A percentile compares a stretch with the other conserved stretches of the same genome.
phyloP scores from a whole-genome alignment of 2,329 filamentous ascomycete species.

The Exophiala spinifera region DNA sequence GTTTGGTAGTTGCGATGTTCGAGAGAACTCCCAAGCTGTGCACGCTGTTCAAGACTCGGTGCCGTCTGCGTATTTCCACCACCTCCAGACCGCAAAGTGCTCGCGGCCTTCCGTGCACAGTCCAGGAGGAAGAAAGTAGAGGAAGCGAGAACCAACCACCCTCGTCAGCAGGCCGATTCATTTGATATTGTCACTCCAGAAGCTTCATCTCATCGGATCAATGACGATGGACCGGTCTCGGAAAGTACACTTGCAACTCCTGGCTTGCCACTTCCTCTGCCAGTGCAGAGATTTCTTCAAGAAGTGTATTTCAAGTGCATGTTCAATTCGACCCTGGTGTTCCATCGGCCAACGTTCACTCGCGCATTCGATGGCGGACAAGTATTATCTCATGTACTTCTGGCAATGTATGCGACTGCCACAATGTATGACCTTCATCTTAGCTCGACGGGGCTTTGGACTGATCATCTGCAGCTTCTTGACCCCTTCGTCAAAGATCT shows the following conservation, averaged over 20 bases:
- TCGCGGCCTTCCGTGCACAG: constrained; percentile 11
- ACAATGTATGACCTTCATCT: constrained; percentile 7
- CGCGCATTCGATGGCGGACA: constrained; percentile 1
- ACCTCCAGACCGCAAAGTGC: constrained; percentile 15
- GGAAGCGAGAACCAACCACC: background rate
- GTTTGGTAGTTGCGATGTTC: constrained; percentile 12
- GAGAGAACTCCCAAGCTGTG: constrained; percentile 12
- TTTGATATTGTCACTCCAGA: no score
- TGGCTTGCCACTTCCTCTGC: background rate
- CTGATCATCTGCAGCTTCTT: background rate
- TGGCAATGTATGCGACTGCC: constrained; percentile 11
- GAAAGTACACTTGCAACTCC: no score
- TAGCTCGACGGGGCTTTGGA: no score
- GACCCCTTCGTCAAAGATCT: constrained; percentile 2
- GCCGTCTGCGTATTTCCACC: constrained; percentile 11
- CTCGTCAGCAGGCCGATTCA: no score
- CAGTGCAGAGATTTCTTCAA: constrained; percentile 9
- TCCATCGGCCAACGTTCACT: constrained; percentile 8
- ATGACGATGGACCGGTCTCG: no score
- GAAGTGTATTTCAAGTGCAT: constrained; percentile 16
- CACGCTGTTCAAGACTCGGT: constrained; percentile 7
- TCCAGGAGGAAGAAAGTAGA: constrained; percentile 4
- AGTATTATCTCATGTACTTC: constrained; percentile 2
- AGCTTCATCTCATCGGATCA: no score
- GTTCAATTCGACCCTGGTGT: constrained; percentile 13